Evolutionary conservation across 345 rosid genomes (phyloP).

Genomic region (Populus ilicifolia): DNA sequence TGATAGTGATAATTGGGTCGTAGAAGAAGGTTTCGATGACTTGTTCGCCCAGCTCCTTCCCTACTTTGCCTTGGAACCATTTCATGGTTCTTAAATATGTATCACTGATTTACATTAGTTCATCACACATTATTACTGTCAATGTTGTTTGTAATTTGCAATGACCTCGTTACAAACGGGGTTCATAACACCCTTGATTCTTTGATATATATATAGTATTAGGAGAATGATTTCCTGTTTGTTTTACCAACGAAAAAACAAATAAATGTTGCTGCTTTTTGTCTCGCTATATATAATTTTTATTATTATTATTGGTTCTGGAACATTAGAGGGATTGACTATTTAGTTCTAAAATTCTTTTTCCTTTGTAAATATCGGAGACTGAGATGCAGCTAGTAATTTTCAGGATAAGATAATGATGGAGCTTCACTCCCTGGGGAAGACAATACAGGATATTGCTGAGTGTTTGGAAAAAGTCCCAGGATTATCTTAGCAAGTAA

Average conservation of each 20-base stretch:
- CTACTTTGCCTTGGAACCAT: slow-evolving; percentile 24
- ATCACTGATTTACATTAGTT: too few relatives aligned
- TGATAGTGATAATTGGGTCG: slow-evolving; percentile 28
- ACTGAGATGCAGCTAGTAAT: not conserved
- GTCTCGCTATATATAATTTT: not conserved
- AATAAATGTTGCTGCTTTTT: not conserved
- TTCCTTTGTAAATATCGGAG: not conserved
- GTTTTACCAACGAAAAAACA: not conserved
- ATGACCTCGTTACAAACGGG: not conserved
- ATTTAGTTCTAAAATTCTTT: not conserved
- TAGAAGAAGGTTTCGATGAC: slow-evolving; percentile 15
- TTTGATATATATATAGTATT: not conserved
- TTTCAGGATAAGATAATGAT: slow-evolving; percentile 30
- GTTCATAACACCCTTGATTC: not conserved
- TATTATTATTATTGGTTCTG: not conserved
- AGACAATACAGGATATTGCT: slow-evolving; percentile 25
- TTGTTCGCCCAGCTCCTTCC: slow-evolving; percentile 22
- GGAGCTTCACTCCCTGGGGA: slow-evolving; percentile 20
- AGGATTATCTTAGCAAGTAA: slow-evolving; percentile 18
- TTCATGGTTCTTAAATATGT: slow-evolving; percentile 7
- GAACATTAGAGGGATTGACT: not conserved
- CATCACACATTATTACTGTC: not conserved
- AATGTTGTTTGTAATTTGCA: not conserved
- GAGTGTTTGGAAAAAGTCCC: slow-evolving; percentile 15
- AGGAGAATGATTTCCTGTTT: not conserved